Conservation (phyloP, 2,329 filamentous ascomycete species). For the Hypomyces rosellus region DNA sequence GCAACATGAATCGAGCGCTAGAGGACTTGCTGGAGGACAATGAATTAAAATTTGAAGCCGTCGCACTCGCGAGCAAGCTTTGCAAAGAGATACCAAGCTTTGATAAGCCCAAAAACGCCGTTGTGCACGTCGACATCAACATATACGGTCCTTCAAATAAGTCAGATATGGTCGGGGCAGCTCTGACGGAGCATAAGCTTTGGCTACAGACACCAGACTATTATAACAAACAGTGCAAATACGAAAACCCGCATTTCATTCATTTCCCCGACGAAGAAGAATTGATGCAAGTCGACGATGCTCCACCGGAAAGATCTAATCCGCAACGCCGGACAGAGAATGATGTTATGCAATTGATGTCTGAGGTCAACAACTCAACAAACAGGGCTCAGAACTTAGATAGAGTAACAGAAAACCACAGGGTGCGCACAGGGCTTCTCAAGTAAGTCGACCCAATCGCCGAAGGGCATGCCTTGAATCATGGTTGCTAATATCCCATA, state of each 20-base stretch:
- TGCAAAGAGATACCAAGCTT: slow-evolving; percentile 19
- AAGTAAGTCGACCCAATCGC: slow-evolving; percentile 14
- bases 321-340: background rate
- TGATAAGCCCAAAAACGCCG: slow-evolving; percentile 22
- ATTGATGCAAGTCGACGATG: background rate
- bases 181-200: slow-evolving; percentile 23
- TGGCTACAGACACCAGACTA: slow-evolving; percentile 30
- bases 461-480: background rate
- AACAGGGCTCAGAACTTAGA: slow-evolving; percentile 16
- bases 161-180: slow-evolving; percentile 19
- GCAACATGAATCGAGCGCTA: background rate
- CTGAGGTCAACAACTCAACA: slow-evolving; percentile 6
- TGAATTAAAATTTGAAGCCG: slow-evolving; percentile 8
- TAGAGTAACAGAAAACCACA: slow-evolving; percentile 14
- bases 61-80: slow-evolving; percentile 9
- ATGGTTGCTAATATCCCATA: slow-evolving; percentile 11
- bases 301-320: background rate
- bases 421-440: slow-evolving; percentile 19
- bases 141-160: slow-evolving; percentile 26
- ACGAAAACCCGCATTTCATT: slow-evolving; percentile 9
- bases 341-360: background rate
- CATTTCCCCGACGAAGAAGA: background rate
- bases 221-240: slow-evolving; percentile 5
- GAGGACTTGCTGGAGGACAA: background rate
- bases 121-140: slow-evolving; percentile 29